Evolutionary conservation across 345 rosid genomes (phyloP).

Genomic region (Lagerstroemia speciosa): DNA sequence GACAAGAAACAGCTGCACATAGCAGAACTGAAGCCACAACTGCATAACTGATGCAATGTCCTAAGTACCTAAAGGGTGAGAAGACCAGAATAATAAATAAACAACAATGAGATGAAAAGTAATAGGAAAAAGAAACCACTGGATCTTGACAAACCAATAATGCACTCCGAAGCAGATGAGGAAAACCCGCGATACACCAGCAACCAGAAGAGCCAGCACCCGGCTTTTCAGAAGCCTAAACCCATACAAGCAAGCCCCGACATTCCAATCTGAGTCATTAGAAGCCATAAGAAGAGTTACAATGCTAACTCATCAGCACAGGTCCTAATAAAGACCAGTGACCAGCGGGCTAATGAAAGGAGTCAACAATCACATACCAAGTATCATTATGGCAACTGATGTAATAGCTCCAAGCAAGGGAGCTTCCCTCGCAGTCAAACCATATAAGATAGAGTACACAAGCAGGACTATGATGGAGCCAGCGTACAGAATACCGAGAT

Average conservation of each 20-base stretch:
- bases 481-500: constrained; percentile 83
- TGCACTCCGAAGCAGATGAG: constrained; percentile 99
- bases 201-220: constrained; percentile 80
- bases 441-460: constrained; percentile 86
- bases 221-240: constrained; percentile 89
- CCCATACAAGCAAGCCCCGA: constrained; percentile 98
- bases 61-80: constrained; percentile 65
- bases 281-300: constrained; percentile 8
- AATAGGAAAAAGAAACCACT: constrained; percentile 9
- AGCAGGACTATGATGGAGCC: constrained; percentile 83
- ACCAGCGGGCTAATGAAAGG: constrained; percentile 12
- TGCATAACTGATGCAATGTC: constrained; percentile 93
- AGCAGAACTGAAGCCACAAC: constrained; percentile 92
- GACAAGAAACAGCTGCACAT: constrained; percentile 93
- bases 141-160: constrained; percentile 68
- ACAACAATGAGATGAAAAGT: constrained; percentile 12
- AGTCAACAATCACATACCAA: constrained; percentile 40
- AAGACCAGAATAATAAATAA: constrained; percentile 13
- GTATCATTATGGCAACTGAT: constrained; percentile 88
- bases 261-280: constrained; percentile 78
- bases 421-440: constrained; percentile 85
- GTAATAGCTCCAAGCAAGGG: constrained; percentile 97
- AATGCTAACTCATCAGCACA: constrained; percentile 7
- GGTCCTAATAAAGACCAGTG: not conserved
- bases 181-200: constrained; percentile 82